Base-by-base conservation (phyloP, 163 green algal species). In the Prototheca wickerhamii region DNA sequence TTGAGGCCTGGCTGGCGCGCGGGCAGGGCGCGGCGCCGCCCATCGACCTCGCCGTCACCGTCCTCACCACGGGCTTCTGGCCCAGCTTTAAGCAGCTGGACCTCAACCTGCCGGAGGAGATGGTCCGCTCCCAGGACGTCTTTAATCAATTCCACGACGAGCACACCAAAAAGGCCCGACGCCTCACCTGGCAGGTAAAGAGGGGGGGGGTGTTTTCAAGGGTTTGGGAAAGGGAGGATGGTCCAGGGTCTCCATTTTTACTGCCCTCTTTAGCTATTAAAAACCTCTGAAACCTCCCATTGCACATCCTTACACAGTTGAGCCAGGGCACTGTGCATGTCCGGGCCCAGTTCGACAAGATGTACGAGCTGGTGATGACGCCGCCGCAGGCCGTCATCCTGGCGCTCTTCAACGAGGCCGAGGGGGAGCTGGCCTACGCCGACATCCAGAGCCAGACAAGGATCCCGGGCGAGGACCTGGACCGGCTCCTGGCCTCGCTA, bases 51-150 rank as follows among this genome's bases (percentile, higher is more conserved):
- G 61, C 46, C 29, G 88, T 94, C 25, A 90, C 81, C 33, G 89
- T 96, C 59, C 86, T 95, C 20, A 95, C 86, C 17, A 95, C 84
- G 21, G 89, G 87, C 57, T 98, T 96, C 80, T 99, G 93, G 93
- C 93, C 93, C 25, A 88, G 79, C 23, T 96, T 96, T 84, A 97
- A 78, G 76, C 59, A 60, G 32, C 81, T 89, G 34, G 91, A 97
- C 61, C 68, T 98, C 43, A 76, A 76, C 25, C 80, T 98, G 61
- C 93, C 93, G 6, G 67, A 85, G 61, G 89, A 96, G 74, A 95
- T 98, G 89, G 72, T 88, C 34, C 68, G 76, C 26, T 70, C 79
- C 20, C 68, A 91, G 49, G 76, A 82, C 51, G 65, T 76, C 52
- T 95, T 91, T 82, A 83, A 40, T 4, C 44, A 29, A 29, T 72